A percentile compares a stretch with the other conserved stretches of the same genome.
Evolutionary conservation across 2,329 filamentous ascomycete species (phyloP).

Genomic region (Phaeosphaeria sp.): DNA sequence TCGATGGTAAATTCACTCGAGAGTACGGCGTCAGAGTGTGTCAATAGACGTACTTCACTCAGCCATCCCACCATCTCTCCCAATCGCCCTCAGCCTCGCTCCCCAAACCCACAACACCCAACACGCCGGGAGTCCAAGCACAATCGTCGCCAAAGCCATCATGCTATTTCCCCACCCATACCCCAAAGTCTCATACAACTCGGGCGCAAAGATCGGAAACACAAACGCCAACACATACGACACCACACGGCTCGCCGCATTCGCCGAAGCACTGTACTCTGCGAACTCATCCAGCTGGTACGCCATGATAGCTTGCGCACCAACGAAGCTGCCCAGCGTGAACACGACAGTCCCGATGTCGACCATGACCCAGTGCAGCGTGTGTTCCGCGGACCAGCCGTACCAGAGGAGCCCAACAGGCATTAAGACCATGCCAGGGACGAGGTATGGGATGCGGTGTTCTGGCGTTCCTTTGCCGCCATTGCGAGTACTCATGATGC

Average conservation of each 20-base stretch:
- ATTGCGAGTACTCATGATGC: slow-evolving; percentile 1
- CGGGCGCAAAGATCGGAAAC: slow-evolving; percentile 47
- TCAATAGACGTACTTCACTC: neutral
- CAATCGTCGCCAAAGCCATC: neutral
- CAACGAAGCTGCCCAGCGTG: slow-evolving; percentile 43
- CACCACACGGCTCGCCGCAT: slow-evolving; percentile 57
- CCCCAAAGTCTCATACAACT: slow-evolving; percentile 41
- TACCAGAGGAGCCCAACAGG: slow-evolving; percentile 54
- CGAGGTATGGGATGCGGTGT: slow-evolving; percentile 26
- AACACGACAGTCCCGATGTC: slow-evolving; percentile 58
- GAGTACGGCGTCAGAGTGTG: neutral
- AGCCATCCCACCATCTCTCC: neutral
- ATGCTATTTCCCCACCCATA: slow-evolving; percentile 41
- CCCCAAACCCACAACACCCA: neutral
- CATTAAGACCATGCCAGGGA: slow-evolving; percentile 30
- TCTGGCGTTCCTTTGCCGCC: slow-evolving; percentile 17
- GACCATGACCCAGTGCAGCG: slow-evolving; percentile 40
- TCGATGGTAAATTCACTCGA: neutral
- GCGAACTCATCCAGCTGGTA: slow-evolving; percentile 68
- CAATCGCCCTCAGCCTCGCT: neutral
- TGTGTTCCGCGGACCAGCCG: neutral
- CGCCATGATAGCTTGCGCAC: slow-evolving; percentile 55
- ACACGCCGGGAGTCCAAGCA: neutral
- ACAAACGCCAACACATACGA: slow-evolving; percentile 26
- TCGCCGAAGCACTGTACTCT: slow-evolving; percentile 62